These are phyloP conservation scores for Umbellularia californica DNA, from an alignment of 164 flowering plant species.

Conservation along the genomic window DNA sequence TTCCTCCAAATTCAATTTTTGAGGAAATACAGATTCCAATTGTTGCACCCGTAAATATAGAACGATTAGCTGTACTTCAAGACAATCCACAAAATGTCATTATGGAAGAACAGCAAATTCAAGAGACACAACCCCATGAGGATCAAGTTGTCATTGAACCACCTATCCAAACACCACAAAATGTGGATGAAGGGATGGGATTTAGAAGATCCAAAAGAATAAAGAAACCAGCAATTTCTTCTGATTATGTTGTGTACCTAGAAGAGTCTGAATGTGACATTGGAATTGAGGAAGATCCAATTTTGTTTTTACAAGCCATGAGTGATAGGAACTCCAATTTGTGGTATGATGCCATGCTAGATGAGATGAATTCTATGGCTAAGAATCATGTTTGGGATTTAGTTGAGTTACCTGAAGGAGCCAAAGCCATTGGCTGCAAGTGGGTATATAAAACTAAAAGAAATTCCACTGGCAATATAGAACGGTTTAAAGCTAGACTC, in stretches of 20 bases:
- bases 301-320: not conserved
- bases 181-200: not conserved
- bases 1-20: too few relatives aligned
- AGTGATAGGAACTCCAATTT: not conserved
- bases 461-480: not conserved
- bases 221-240: not conserved
- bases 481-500: not conserved
- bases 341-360: not conserved
- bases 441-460: slow-evolving; percentile 4
- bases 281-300: not conserved
- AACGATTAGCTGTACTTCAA: not conserved
- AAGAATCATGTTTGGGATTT: slow-evolving; percentile 1
- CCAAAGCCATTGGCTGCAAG: not conserved
- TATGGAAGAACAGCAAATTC: not conserved
- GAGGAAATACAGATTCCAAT: not conserved
- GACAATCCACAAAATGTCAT: not conserved
- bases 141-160: not conserved
- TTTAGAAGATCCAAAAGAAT: not conserved
- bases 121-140: not conserved
- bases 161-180: not conserved
- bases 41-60: not conserved
- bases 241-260: slow-evolving; percentile 2
- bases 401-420: not conserved
- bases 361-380: not conserved
- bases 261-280: not conserved